A percentile compares a stretch with the other conserved stretches of the same genome.
Conservation (phyloP, 2,329 filamentous ascomycete species). For the Ophiostoma triangulosporum region DNA sequence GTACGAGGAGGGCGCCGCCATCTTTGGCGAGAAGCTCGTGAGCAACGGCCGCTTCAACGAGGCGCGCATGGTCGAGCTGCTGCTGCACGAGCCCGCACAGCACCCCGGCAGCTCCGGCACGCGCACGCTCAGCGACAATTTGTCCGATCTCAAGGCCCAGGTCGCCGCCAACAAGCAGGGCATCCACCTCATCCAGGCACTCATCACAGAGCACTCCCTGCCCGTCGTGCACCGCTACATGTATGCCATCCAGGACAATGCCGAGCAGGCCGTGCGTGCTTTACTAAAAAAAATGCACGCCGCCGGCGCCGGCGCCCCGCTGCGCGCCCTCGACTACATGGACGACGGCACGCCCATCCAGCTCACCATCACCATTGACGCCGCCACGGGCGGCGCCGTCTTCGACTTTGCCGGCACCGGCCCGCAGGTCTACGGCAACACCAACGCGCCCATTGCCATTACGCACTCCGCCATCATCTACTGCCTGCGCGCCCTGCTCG, state of each 20-base stretch:
- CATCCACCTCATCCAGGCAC: constrained; percentile 54
- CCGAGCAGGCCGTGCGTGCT: constrained; percentile 56
- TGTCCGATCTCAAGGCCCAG: constrained; percentile 64
- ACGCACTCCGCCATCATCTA: constrained; percentile 24
- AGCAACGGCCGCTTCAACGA: constrained; percentile 67
- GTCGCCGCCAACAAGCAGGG: constrained; percentile 64
- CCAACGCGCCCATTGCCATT: constrained; percentile 12
- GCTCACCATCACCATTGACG: constrained; percentile 21
- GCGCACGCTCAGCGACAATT: constrained; percentile 57
- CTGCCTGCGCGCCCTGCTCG: constrained; percentile 23
- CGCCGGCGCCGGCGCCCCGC: constrained; percentile 27
- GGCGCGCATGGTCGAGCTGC: constrained; percentile 52
- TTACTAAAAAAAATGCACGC: constrained; percentile 52
- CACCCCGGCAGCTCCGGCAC: constrained; percentile 58
- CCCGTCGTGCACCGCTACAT: constrained; percentile 61
- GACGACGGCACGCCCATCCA: constrained; percentile 26
- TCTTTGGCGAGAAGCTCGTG: constrained; percentile 57
- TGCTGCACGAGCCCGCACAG: constrained; percentile 52
- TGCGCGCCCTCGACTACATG: constrained; percentile 25
- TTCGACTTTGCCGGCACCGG: constrained; percentile 27
- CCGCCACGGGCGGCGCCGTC: constrained; percentile 19
- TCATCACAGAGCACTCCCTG: constrained; percentile 63
- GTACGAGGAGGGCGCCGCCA: constrained; percentile 50
- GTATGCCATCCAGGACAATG: constrained; percentile 63
- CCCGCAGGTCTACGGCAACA: constrained; percentile 9